Conservation (phyloP, 2,329 filamentous ascomycete genomes). For the Exserohilum rostratum region DNA sequence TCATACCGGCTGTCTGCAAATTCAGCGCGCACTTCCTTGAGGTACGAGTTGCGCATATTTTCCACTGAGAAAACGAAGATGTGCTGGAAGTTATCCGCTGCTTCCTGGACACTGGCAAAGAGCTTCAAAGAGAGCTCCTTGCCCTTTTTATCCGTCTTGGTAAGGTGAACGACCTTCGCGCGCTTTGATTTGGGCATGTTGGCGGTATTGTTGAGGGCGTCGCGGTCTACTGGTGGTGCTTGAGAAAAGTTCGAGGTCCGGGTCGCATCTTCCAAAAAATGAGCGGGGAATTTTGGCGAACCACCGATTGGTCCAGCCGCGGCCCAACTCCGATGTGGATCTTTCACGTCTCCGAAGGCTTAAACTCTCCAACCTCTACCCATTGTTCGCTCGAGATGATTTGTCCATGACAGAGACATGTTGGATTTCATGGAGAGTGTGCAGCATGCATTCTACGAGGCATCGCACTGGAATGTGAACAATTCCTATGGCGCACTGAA, state of each 20-base stretch:
- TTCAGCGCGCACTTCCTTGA: conserved; percentile 87
- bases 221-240: conserved; percentile 16
- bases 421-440: conserved; percentile 98
- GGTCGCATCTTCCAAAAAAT: conserved; percentile 26
- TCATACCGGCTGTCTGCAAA: conserved; percentile 81
- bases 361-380: conserved; percentile 6
- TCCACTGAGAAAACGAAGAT: conserved; percentile 93
- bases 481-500: conserved; percentile 91
- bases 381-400: conserved; percentile 25
- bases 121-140: conserved; percentile 87
- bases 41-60: conserved; percentile 97
- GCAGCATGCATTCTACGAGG: conserved; percentile 85
- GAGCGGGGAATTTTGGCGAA: conserved; percentile 44
- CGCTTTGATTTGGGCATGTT: conserved; percentile 97
- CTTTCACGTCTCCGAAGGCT: conserved; percentile 9
- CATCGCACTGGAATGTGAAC: conserved; percentile 86
- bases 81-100: conserved; percentile 82
- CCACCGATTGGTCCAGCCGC: conserved; percentile 37
- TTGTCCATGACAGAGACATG: conserved; percentile 62
- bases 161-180: conserved; percentile 84
- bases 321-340: conserved; percentile 23
- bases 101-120: conserved; percentile 85
- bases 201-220: conserved; percentile 29
- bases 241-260: conserved; percentile 32
- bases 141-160: conserved; percentile 91